Conservation (phyloP, 176 grass and related monocot species). For the Saccharum officinarum region DNA sequence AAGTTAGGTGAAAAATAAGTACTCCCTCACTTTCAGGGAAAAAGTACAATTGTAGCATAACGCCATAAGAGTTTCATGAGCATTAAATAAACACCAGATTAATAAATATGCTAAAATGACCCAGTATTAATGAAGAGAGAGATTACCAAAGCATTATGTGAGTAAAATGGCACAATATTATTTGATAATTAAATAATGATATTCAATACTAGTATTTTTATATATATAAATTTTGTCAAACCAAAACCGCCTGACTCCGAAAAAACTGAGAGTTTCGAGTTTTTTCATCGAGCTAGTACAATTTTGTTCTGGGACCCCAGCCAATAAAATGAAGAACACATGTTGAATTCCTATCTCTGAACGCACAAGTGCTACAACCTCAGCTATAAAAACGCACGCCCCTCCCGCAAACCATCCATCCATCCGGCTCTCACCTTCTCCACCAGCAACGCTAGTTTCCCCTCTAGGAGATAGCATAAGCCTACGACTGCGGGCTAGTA, state of each 20-base stretch:
- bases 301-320: conserved; percentile 7
- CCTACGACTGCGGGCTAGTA: neutral
- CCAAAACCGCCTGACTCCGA: neutral
- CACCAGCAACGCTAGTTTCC: neutral
- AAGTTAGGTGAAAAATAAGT: too few species aligned
- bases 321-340: neutral
- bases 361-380: neutral
- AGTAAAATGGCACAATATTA: too few species aligned
- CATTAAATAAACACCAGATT: too few species aligned
- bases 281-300: neutral
- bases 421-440: neutral
- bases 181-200: too few species aligned
- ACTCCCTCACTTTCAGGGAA: too few species aligned
- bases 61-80: too few species aligned
- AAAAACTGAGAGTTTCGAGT: neutral
- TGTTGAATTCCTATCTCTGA: neutral
- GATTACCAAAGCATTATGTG: too few species aligned
- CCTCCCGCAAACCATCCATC: conserved; percentile 1
- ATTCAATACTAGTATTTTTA: neutral
- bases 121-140: too few species aligned
- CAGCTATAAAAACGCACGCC: conserved; percentile 23
- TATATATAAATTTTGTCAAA: neutral
- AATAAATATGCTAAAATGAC: too few species aligned
- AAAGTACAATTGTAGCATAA: too few species aligned
- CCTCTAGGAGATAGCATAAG: too few species aligned